phyloP scores from a whole-genome alignment of 768 basidiomycete species.

The Boletus reticuloceps region DNA sequence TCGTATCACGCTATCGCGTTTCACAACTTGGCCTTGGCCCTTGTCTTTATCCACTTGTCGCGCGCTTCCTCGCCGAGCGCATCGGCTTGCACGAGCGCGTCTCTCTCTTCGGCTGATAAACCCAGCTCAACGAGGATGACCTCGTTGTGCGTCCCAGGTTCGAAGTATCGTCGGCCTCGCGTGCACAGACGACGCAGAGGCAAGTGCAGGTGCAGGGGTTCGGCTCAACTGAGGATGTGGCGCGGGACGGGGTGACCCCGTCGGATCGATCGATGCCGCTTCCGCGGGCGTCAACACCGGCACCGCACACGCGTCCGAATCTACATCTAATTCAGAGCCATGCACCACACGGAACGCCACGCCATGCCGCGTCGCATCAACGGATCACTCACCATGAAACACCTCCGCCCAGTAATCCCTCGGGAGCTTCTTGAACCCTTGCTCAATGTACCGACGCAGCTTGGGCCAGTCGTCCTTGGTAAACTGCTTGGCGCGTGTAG shows the following conservation, averaged over 20 bases:
- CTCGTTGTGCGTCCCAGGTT: constrained; percentile 53
- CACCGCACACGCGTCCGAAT: constrained; percentile 67
- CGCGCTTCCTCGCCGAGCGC: constrained; percentile 41
- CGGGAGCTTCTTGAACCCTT: constrained; percentile 58
- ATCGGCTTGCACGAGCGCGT: constrained; percentile 42
- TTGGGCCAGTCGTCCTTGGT: constrained; percentile 55
- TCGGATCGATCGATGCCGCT: constrained; percentile 45
- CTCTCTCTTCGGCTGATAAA: constrained; percentile 39
- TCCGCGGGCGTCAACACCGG: constrained; percentile 67
- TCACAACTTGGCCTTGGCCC: constrained; percentile 24
- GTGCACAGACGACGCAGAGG: constrained; percentile 1
- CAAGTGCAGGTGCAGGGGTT: constrained; percentile 21
- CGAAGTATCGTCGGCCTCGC: constrained; percentile 24
- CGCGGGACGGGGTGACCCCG: constrained; percentile 40
- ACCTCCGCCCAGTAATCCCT: constrained; percentile 68
- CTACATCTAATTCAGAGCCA: constrained; percentile 31
- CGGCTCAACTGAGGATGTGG: constrained; percentile 49
- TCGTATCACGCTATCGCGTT: no score
- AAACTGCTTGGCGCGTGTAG: constrained; percentile 43
- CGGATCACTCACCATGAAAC: constrained; percentile 52
- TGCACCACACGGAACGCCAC: no score
- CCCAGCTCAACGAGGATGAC: constrained; percentile 55
- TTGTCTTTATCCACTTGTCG: constrained; percentile 5
- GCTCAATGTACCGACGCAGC: constrained; percentile 52
- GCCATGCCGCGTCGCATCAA: background rate